Evolutionary conservation across 768 basidiomycete genomes (phyloP).

Genomic region (Neoboletus subvelutipes): DNA sequence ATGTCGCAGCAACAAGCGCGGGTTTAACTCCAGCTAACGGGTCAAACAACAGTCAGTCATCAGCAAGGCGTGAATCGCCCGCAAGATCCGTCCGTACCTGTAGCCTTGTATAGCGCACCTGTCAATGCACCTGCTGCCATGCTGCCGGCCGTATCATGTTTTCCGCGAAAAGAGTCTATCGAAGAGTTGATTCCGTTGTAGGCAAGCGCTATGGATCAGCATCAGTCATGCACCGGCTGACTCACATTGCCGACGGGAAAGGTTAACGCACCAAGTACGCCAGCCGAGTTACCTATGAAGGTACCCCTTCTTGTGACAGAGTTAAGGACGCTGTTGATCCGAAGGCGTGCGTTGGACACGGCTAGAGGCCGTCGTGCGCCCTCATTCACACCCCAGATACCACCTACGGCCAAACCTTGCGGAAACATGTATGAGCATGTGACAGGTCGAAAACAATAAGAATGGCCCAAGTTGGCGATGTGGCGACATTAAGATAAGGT

Average conservation of each 20-base stretch:
- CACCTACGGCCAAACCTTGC: constrained; percentile 91
- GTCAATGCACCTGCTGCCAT: constrained; percentile 91
- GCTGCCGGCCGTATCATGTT: constrained; percentile 88
- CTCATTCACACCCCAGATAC: constrained; percentile 94
- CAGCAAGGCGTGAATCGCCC: constrained; percentile 38
- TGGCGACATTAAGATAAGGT: constrained; percentile 65
- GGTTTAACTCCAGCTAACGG: constrained; percentile 86
- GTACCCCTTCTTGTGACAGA: constrained; percentile 95
- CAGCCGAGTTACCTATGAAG: constrained; percentile 97
- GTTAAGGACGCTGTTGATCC: constrained; percentile 97
- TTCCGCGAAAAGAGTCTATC: constrained; percentile 84
- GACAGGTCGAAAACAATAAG: constrained; percentile 81
- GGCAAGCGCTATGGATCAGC: constrained; percentile 66
- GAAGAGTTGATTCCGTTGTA: constrained; percentile 97
- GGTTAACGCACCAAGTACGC: constrained; percentile 82
- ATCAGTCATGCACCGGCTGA: constrained; percentile 37
- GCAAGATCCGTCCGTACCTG: constrained; percentile 61
- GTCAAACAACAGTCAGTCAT: constrained; percentile 33
- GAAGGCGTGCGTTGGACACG: constrained; percentile 79
- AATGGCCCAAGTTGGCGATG: constrained; percentile 54
- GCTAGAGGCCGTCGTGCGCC: constrained; percentile 86
- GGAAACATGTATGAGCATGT: constrained; percentile 67
- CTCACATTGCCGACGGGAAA: constrained; percentile 30
- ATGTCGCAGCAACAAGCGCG: constrained; percentile 82
- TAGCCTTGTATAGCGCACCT: constrained; percentile 90